Evolutionary conservation across 148 eudicot genomes (phyloP).

Genomic region (Persicaria tinctoria): DNA sequence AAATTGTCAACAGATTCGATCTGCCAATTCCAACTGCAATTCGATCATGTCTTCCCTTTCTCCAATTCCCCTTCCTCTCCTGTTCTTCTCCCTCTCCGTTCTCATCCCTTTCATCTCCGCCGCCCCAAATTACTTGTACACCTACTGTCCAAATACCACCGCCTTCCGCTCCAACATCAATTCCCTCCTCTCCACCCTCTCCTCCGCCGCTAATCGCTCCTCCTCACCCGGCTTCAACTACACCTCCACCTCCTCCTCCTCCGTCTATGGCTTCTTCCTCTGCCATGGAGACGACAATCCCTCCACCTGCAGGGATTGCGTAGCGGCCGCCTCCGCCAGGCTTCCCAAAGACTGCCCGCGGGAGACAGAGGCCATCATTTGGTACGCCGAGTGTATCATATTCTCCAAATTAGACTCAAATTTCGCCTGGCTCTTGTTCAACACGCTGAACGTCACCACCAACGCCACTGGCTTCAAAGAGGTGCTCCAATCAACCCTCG

Average conservation of each 20-base stretch:
- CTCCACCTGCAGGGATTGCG: slow-evolving; percentile 19
- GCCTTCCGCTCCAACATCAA: slow-evolving; percentile 6
- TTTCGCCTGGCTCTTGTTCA: too few species aligned
- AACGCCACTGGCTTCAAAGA: slow-evolving; percentile 2
- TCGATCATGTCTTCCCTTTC: too few species aligned
- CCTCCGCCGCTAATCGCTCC: slow-evolving; percentile 12
- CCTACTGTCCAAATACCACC: slow-evolving; percentile 8
- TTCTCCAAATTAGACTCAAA: slow-evolving; percentile 4
- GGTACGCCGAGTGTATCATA: slow-evolving; percentile 32
- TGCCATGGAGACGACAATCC: slow-evolving; percentile 25
- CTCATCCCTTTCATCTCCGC: not conserved
- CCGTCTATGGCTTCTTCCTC: slow-evolving; percentile 27
- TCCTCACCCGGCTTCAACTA: slow-evolving; percentile 12
- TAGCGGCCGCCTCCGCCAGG: slow-evolving; percentile 9
- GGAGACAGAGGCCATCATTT: slow-evolving; percentile 14
- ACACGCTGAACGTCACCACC: not conserved
- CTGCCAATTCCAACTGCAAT: too few species aligned
- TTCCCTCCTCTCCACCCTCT: slow-evolving; percentile 11
- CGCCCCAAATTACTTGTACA: not conserved
- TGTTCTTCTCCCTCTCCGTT: not conserved
- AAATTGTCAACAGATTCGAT: too few species aligned
- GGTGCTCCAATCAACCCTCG: not conserved
- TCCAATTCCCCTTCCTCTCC: too few species aligned
- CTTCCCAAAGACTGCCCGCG: slow-evolving; percentile 10
- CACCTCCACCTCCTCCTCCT: not conserved